A percentile compares a stretch with the other conserved stretches of the same genome.
These are phyloP conservation scores for Nitzschia inconspicua DNA, from an alignment of 108 stramenopile genomes.

Conservation along the genomic window DNA sequence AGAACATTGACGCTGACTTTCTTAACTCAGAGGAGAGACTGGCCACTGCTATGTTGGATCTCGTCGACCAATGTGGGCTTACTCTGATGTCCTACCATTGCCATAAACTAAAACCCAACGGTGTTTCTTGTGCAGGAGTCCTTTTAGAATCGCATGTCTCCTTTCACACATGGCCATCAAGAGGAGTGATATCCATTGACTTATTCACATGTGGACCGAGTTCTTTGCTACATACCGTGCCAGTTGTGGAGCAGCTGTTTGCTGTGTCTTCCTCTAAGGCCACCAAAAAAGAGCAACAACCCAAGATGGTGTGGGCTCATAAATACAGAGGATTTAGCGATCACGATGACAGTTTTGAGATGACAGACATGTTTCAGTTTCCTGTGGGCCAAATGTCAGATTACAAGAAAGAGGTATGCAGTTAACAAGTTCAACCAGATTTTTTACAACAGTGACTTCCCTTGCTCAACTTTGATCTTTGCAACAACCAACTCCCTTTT, in stretches of 20 bases:
- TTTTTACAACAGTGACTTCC: neutral
- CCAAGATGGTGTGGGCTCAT: constrained; percentile 50
- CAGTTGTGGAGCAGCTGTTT: constrained; percentile 55
- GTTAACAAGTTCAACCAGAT: neutral
- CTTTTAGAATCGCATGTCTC: constrained; percentile 73
- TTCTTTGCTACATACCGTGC: constrained; percentile 48
- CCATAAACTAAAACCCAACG: constrained; percentile 51
- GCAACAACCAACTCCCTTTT: neutral
- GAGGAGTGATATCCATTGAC: constrained; percentile 73
- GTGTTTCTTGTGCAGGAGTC: constrained; percentile 70
- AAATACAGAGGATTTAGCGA: constrained; percentile 46
- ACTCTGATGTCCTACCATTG: constrained; percentile 65
- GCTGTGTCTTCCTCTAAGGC: constrained; percentile 27
- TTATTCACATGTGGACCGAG: constrained; percentile 69
- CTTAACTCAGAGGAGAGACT: constrained; percentile 58
- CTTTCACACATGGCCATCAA: constrained; percentile 73
- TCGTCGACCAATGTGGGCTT: constrained; percentile 46
- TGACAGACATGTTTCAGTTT: constrained; percentile 26
- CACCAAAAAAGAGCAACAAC: neutral
- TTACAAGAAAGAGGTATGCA: constrained; percentile 25
- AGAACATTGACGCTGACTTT: constrained; percentile 50
- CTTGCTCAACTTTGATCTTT: neutral
- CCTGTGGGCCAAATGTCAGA: constrained; percentile 27
- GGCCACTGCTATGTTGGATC: constrained; percentile 59
- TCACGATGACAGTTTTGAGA: constrained; percentile 2